phyloP scores from a whole-genome alignment of 768 basidiomycete species.

The Termitomyces sp. region DNA sequence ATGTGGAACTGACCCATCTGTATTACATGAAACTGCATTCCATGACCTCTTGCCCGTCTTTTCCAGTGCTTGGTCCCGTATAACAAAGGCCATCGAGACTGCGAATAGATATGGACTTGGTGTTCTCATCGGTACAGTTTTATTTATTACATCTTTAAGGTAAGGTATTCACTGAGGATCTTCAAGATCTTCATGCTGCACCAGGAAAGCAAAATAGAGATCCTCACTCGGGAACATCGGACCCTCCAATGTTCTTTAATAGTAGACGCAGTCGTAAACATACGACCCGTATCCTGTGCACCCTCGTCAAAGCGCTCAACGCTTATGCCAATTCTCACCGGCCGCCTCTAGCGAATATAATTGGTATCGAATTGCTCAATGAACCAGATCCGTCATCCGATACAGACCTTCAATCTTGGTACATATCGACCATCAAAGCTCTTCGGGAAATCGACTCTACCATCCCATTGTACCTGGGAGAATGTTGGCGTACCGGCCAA shows the following conservation, averaged over 20 bases:
- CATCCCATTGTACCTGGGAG: conserved; percentile 71
- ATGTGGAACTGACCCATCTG: conserved; percentile 53
- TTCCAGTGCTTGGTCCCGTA: conserved; percentile 64
- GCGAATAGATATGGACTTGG: conserved; percentile 63
- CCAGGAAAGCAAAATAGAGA: conserved; percentile 75
- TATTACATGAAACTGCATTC: conserved; percentile 68
- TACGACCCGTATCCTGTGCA: conserved; percentile 46
- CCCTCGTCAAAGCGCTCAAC: conserved; percentile 32
- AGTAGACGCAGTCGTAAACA: conserved; percentile 40
- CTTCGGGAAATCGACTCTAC: conserved; percentile 48
- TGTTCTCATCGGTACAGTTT: conserved; percentile 60
- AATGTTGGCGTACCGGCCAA: conserved; percentile 69
- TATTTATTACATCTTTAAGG: neutral
- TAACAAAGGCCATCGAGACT: conserved; percentile 54
- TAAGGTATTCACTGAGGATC: neutral
- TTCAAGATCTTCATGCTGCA: conserved; percentile 66
- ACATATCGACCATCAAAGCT: conserved; percentile 49
- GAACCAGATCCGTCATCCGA: conserved; percentile 53
- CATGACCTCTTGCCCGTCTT: conserved; percentile 46
- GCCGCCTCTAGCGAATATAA: conserved; percentile 44
- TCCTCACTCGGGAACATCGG: conserved; percentile 62
- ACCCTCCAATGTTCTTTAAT: conserved; percentile 47
- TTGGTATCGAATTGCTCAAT: conserved; percentile 62
- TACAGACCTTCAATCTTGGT: conserved; percentile 58
- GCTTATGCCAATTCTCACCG: conserved; percentile 24